Percentiles rank a stretch among this genome's conserved stretches.
Conservation (phyloP, 768 basidiomycete genomes). For the Macrolepiota fuliginosa region DNA sequence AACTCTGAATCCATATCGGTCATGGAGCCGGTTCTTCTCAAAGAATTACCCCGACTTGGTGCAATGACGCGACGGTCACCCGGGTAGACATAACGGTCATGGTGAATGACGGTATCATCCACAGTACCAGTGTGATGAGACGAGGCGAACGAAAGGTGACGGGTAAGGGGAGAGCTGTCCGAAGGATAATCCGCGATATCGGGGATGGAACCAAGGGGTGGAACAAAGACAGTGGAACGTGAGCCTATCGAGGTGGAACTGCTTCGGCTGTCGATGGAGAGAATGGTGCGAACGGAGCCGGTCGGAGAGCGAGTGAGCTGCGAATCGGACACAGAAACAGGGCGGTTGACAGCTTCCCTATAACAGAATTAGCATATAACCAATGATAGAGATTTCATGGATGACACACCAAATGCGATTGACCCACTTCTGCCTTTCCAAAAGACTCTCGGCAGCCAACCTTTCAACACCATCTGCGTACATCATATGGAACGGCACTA, state of each 20-base stretch:
- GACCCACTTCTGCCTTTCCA: constrained; percentile 89
- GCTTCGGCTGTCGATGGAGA: constrained; percentile 46
- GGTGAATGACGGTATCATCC: constrained; percentile 70
- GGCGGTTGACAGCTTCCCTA: constrained; percentile 81
- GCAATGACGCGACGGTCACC: constrained; percentile 74
- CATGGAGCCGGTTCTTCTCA: constrained; percentile 56
- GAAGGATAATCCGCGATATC: constrained; percentile 61
- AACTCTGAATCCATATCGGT: constrained; percentile 61
- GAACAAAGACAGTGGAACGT: constrained; percentile 74
- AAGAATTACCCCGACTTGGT: constrained; percentile 44
- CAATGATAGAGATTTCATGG: constrained; percentile 7
- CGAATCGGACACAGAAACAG: constrained; percentile 39
- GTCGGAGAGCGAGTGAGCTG: constrained; percentile 46
- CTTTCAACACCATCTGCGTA: constrained; percentile 90
- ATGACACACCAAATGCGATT: constrained; percentile 77
- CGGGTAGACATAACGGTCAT: constrained; percentile 65
- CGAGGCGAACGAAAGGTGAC: constrained; percentile 46
- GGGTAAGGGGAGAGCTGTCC: constrained; percentile 32
- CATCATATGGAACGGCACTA: constrained; percentile 89
- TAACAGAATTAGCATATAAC: constrained; percentile 3
- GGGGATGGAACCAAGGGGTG: constrained; percentile 67
- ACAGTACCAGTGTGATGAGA: constrained; percentile 65
- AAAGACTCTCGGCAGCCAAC: constrained; percentile 82
- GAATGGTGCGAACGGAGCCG: constrained; percentile 67
- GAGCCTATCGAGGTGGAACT: constrained; percentile 53